phyloP scores from a whole-genome alignment of 768 basidiomycete species.

The Xerocomus spinulosus region DNA sequence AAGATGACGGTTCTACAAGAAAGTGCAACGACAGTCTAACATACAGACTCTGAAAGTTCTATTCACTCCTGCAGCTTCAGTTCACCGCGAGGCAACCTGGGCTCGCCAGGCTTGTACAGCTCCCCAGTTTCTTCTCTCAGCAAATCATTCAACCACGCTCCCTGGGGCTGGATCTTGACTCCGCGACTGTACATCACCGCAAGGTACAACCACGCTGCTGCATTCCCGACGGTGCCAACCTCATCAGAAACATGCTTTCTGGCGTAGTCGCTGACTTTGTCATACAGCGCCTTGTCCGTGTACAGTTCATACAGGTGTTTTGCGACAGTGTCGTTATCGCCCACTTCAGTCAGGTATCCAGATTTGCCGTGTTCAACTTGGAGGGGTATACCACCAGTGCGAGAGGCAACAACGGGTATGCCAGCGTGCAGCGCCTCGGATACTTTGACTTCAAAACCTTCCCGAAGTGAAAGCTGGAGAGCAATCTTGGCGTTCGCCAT shows the following conservation, averaged over 20 bases:
- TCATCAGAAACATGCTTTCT: conserved; percentile 78
- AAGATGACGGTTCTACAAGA: not conserved
- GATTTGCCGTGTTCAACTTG: conserved; percentile 86
- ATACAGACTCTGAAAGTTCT: conserved; percentile 7
- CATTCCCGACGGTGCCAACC: conserved; percentile 80
- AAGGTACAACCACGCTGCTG: conserved; percentile 59
- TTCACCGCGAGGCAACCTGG: conserved; percentile 61
- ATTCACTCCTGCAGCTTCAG: conserved; percentile 44
- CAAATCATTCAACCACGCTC: conserved; percentile 83
- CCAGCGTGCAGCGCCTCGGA: conserved; percentile 92
- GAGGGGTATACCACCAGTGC: conserved; percentile 91
- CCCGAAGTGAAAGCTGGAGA: conserved; percentile 86
- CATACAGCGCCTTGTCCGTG: conserved; percentile 67
- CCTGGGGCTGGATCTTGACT: conserved; percentile 72
- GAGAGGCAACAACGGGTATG: conserved; percentile 78
- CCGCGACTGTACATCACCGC: conserved; percentile 79
- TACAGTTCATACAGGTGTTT: conserved; percentile 71
- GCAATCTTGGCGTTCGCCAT: conserved; percentile 88
- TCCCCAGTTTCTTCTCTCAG: conserved; percentile 73
- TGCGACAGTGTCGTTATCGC: conserved; percentile 74
- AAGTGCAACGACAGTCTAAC: not conserved
- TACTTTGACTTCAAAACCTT: conserved; percentile 97
- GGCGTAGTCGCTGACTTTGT: conserved; percentile 60
- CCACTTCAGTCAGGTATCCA: conserved; percentile 76
- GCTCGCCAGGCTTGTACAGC: conserved; percentile 61